These are phyloP conservation scores for Leishmania martiniquensis DNA, from an alignment of 208 protist genomes.

Conservation along the genomic window DNA sequence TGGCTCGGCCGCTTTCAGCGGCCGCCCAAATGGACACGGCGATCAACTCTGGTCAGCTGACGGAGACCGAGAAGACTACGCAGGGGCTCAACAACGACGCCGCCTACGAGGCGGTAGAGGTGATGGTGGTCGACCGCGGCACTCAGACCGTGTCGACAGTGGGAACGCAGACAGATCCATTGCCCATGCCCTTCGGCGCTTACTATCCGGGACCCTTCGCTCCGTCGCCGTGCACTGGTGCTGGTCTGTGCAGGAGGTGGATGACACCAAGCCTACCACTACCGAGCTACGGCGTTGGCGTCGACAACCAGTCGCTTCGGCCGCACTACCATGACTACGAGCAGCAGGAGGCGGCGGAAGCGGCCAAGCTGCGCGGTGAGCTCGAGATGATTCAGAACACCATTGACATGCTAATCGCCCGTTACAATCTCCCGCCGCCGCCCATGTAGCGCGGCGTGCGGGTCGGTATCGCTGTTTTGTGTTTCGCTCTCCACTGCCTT, in stretches of 20 bases:
- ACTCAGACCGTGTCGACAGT: constrained; percentile 80
- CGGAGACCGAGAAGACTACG: constrained; percentile 29
- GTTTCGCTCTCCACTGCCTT: not conserved
- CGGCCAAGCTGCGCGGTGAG: constrained; percentile 52
- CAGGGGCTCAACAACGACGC: constrained; percentile 7
- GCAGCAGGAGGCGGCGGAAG: constrained; percentile 20
- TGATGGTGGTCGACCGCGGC: constrained; percentile 84
- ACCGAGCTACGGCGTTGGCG: constrained; percentile 12
- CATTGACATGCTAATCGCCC: constrained; percentile 84
- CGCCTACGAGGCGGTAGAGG: constrained; percentile 56
- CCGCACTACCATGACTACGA: constrained; percentile 38
- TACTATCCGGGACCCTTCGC: constrained; percentile 19
- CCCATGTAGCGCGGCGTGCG: constrained; percentile 27
- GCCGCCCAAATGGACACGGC: constrained; percentile 10
- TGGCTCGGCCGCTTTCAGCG: not conserved
- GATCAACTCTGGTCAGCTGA: constrained; percentile 24
- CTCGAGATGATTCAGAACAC: constrained; percentile 80
- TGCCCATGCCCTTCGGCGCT: constrained; percentile 28
- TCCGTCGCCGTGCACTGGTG: constrained; percentile 11
- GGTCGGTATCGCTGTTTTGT: not conserved
- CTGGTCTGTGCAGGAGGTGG: not conserved
- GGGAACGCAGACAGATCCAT: constrained; percentile 76
- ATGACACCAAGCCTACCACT: not conserved
- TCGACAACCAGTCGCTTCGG: constrained; percentile 43
- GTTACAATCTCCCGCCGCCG: constrained; percentile 85